phyloP scores from a whole-genome alignment of 257 asterid genomes.

The Solanum medicagineum region DNA sequence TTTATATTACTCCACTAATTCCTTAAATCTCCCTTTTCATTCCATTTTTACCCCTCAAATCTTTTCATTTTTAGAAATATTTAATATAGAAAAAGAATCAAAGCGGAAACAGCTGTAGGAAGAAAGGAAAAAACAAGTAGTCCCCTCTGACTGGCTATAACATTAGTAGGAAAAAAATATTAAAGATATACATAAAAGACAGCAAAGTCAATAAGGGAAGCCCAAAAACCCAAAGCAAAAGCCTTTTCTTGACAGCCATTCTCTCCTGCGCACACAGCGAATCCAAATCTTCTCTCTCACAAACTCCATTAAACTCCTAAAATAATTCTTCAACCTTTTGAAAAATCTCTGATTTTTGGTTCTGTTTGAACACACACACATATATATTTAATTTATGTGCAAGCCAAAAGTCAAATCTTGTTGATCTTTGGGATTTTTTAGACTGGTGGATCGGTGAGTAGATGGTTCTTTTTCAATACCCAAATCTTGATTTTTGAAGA shows the following conservation, averaged over 20 bases:
- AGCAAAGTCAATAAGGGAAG: conserved; percentile 51
- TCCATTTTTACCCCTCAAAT: background rate
- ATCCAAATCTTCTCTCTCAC: background rate
- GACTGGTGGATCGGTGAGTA: conserved; percentile 55
- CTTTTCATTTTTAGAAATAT: background rate
- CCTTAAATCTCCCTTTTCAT: background rate
- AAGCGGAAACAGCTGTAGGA: conserved; percentile 31
- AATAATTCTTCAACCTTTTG: background rate
- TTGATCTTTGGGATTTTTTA: conserved; percentile 8
- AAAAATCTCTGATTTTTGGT: background rate
- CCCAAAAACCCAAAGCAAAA: conserved; percentile 27
- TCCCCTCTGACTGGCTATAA: conserved; percentile 24
- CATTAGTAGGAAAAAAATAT: conserved; percentile 1
- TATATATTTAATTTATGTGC: conserved; percentile 1
- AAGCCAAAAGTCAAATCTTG: conserved; percentile 9
- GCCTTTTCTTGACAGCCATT: conserved; percentile 27
- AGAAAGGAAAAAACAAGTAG: conserved; percentile 10
- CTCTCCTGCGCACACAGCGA: conserved; percentile 24
- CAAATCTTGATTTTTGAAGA: conserved; percentile 9
- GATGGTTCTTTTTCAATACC: conserved; percentile 3
- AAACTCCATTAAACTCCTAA: background rate
- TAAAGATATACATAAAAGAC: conserved; percentile 23
- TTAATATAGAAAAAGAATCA: background rate
- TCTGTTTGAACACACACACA: background rate
- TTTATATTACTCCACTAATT: background rate